Evolutionary conservation across 495 filamentous ascomycete species (phyloP), one percentile per base, ranked within the genome.

Genomic region (Usnea hakonensis): DNA sequence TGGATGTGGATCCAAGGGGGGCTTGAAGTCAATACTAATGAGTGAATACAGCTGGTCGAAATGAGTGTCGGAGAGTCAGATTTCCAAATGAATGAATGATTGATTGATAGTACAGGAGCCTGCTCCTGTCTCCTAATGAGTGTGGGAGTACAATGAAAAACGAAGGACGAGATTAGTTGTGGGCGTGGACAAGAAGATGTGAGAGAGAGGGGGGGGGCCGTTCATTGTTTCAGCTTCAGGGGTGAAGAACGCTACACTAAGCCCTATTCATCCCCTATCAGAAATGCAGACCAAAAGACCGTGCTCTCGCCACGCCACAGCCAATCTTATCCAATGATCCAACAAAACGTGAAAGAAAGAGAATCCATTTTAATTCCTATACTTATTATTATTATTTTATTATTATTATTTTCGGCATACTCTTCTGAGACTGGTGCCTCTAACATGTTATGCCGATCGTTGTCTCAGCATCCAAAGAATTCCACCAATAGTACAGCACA

Each of bases 21-120:
- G 21, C 28, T n/a, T 3, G 35, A 30, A 13, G 58, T 21, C n/a
- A 55, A 37, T 40, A 37, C 50, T n/a, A 55, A 37, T 46, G 36
- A 64, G 32, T 55, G 52, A 61, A 61, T 44, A 38, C 55, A 57
- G 57, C 38, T 30, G 48, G 11, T 38, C 21, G 19, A 61, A 61
- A 38, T 16, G 59, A 61, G 48, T 61, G 59, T 50, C 59, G 41
- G 26, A 35, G 43, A 55, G 3, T 54, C 48, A 32, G 32, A 19
- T 40, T 54, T 38, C 11, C 50, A 41, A 65, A 61, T 43, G 63
- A 65, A 54, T 61, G 61, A 26, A 63, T 55, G 57, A 55, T 10
- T 63, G 38, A 57, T 30, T 63, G 50, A 19, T 43, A 30, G 26
- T 41, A 44, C 58, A 61, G 63, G 44, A 55, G 30, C 57, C 52